A percentile compares a stretch with the other conserved stretches of the same genome.
Evolutionary conservation across 2,329 filamentous ascomycete species (phyloP).

Genomic region (Nectriaceae sp.): DNA sequence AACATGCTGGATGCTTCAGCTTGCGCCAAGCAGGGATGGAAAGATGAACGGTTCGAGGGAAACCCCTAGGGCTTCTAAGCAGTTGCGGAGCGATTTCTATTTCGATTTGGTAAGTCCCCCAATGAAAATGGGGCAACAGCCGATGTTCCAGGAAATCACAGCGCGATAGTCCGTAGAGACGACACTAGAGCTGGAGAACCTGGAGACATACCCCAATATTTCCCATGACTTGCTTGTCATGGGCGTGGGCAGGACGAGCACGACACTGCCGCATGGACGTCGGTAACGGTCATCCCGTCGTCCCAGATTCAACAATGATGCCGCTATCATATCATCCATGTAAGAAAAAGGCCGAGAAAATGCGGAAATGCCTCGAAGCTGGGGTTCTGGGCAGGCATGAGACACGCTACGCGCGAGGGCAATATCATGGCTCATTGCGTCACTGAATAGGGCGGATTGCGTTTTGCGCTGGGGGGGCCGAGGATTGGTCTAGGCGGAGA

Average conservation of each 20-base stretch:
- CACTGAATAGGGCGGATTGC: slow-evolving; percentile 10
- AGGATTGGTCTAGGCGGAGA: not conserved
- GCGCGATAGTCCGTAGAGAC: slow-evolving; percentile 22
- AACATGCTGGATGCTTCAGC: slow-evolving; percentile 4
- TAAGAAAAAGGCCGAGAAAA: too few species aligned
- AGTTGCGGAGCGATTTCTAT: slow-evolving; percentile 5
- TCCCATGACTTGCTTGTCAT: slow-evolving; percentile 4
- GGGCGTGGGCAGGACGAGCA: not conserved
- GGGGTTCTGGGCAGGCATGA: not conserved
- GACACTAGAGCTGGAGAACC: slow-evolving; percentile 9
- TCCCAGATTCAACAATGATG: not conserved
- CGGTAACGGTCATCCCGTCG: too few species aligned
- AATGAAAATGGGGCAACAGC: slow-evolving; percentile 10
- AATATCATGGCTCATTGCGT: slow-evolving; percentile 4
- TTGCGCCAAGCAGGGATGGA: slow-evolving; percentile 14
- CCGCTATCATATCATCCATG: not conserved
- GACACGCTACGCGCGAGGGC: not conserved
- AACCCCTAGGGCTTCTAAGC: not conserved
- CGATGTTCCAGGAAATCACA: slow-evolving; percentile 14
- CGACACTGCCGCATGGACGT: not conserved
- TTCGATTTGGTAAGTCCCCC: slow-evolving; percentile 23
- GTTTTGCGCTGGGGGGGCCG: not conserved
- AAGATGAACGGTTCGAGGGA: slow-evolving; percentile 4
- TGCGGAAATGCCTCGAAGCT: too few species aligned
- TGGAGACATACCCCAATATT: slow-evolving; percentile 2